phyloP scores from a whole-genome alignment of 768 basidiomycete genomes.

The Tephrocybe sp. region DNA sequence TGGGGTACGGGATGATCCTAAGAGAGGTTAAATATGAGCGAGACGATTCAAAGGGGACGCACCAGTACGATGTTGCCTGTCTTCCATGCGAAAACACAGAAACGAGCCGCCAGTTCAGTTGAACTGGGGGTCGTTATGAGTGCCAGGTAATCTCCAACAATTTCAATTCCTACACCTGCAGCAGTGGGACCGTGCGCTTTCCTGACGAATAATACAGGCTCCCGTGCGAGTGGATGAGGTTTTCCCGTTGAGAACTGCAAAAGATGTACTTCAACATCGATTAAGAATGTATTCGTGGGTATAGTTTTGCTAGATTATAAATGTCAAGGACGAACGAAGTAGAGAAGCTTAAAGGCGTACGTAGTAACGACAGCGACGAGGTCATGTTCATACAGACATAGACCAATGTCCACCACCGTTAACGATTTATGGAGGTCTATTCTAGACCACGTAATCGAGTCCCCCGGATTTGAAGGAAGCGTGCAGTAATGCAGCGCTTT shows the following conservation, averaged over 20 bases:
- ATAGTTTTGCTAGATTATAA: background rate
- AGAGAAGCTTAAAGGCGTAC: conserved; percentile 19
- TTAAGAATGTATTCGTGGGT: background rate
- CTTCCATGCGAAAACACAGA: conserved; percentile 47
- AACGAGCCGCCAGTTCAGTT: conserved; percentile 20
- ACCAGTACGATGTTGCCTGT: conserved; percentile 36
- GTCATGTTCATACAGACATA: conserved; percentile 44
- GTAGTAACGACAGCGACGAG: conserved; percentile 40
- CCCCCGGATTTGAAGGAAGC: conserved; percentile 28
- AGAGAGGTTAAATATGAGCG: background rate
- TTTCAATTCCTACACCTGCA: conserved; percentile 38
- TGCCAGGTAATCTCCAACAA: conserved; percentile 44
- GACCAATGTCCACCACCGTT: conserved; percentile 41
- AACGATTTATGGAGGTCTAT: conserved; percentile 23
- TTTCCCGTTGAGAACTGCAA: conserved; percentile 35
- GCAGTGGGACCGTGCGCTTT: conserved; percentile 21
- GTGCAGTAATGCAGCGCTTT: conserved; percentile 30
- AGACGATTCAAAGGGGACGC: no score
- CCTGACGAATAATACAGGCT: conserved; percentile 28
- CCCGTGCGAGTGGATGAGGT: conserved; percentile 34
- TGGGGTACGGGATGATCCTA: conserved; percentile 16
- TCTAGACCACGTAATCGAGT: conserved; percentile 27
- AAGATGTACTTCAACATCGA: conserved; percentile 21
- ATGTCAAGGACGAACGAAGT: background rate
- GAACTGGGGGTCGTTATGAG: conserved; percentile 31